phyloP scores from a whole-genome alignment of 2,329 filamentous ascomycete genomes.

The Trichophyton simii region DNA sequence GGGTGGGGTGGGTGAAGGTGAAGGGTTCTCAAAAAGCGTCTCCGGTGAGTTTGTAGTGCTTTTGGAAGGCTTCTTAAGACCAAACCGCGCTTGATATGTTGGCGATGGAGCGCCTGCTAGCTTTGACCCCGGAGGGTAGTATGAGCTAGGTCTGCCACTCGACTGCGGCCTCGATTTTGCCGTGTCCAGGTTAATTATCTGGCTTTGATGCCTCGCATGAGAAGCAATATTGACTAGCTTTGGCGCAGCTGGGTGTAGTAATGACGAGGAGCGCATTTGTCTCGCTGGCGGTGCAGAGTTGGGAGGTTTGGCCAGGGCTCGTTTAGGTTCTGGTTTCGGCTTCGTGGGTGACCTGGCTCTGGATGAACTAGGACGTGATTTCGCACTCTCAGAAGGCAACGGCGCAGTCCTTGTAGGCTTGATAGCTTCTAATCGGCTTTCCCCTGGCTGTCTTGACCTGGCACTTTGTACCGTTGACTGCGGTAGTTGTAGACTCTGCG shows the following conservation, averaged over 20 bases:
- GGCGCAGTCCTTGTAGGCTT: not conserved
- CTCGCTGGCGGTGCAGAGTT: not conserved
- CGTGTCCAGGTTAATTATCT: constrained; percentile 17
- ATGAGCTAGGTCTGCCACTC: constrained; percentile 7
- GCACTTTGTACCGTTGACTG: not conserved
- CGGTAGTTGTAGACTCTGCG: constrained; percentile 1
- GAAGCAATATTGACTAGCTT: constrained; percentile 11
- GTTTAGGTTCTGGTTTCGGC: not conserved
- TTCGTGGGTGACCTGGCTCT: not conserved
- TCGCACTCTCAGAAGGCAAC: not conserved
- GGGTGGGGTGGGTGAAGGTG: constrained; percentile 9
- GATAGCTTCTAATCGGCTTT: not conserved
- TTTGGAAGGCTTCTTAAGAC: constrained; percentile 26
- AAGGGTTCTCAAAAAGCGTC: constrained; percentile 9
- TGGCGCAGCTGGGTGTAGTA: constrained; percentile 14
- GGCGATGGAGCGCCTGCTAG: constrained; percentile 23
- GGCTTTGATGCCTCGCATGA: constrained; percentile 28
- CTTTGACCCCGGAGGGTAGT: constrained; percentile 12
- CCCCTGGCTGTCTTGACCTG: not conserved
- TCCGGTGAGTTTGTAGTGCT: constrained; percentile 13
- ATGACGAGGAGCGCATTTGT: constrained; percentile 4
- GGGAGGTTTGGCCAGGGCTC: not conserved
- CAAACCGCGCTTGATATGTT: constrained; percentile 28
- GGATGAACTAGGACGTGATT: not conserved
- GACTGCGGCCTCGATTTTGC: constrained; percentile 7